A percentile compares a stretch with the other conserved stretches of the same genome.
Conservation (phyloP, 495 filamentous ascomycete species). For the Penicillium odoratum region DNA sequence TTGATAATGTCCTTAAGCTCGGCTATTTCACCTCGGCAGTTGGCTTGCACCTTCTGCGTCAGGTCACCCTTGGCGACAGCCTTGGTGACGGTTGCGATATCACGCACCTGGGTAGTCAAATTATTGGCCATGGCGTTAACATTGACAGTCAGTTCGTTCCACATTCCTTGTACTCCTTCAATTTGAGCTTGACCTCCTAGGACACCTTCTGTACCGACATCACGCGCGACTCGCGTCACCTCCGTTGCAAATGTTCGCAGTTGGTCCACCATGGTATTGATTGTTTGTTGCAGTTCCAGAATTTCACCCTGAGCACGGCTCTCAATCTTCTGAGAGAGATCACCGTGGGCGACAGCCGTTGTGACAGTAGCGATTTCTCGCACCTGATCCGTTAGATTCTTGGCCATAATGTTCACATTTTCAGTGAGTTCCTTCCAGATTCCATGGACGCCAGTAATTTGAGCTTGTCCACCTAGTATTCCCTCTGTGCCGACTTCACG, state of each 20-base stretch:
- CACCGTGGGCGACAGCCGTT: slow-evolving; percentile 93
- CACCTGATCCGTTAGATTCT: slow-evolving; percentile 80
- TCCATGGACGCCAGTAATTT: slow-evolving; percentile 91
- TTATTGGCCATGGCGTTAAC: slow-evolving; percentile 99
- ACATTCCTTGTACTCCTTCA: slow-evolving; percentile 80
- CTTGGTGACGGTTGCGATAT: slow-evolving; percentile 98
- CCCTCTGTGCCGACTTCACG: slow-evolving; percentile 98
- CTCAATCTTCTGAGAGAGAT: slow-evolving; percentile 94
- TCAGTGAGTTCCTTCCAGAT: slow-evolving; percentile 98
- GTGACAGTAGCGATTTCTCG: slow-evolving; percentile 97
- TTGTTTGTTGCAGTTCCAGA: slow-evolving; percentile 92
- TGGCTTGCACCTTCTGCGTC: slow-evolving; percentile 94
- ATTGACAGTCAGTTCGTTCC: slow-evolving; percentile 97
- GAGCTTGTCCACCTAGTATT: slow-evolving; percentile 93
- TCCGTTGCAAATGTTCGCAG: slow-evolving; percentile 95
- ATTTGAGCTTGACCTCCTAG: slow-evolving; percentile 97
- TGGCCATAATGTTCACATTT: slow-evolving; percentile 99
- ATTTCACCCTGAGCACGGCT: slow-evolving; percentile 95
- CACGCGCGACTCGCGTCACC: slow-evolving; percentile 92
- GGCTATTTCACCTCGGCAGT: slow-evolving; percentile 94
- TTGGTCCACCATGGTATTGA: slow-evolving; percentile 99
- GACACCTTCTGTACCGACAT: slow-evolving; percentile 96
- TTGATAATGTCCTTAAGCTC: slow-evolving; percentile 98
- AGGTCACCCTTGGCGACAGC: slow-evolving; percentile 95
- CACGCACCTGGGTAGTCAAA: slow-evolving; percentile 94